Conservation (phyloP, 129 eudicot species). For the Erigeron canadensis region DNA sequence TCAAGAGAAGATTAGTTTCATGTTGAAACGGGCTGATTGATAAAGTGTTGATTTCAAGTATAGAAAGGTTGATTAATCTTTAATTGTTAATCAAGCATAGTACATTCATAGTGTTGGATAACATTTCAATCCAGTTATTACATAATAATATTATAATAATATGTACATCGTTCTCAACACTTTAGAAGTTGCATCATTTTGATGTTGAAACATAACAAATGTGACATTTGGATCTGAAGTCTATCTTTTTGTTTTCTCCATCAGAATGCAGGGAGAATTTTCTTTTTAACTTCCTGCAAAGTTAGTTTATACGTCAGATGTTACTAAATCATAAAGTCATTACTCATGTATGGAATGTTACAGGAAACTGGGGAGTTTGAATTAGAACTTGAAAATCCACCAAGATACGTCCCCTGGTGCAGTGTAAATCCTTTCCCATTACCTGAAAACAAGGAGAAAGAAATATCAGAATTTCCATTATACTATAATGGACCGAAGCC, state of each 20-base stretch:
- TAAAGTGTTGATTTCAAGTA: too few species aligned
- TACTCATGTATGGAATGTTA: conserved; percentile 1
- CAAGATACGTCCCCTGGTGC: conserved; percentile 82
- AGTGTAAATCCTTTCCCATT: conserved; percentile 84
- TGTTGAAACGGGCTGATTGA: too few species aligned
- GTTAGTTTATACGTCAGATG: not conserved
- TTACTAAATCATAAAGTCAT: not conserved
- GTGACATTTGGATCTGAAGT: not conserved
- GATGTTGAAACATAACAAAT: not conserved
- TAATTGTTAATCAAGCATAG: too few species aligned
- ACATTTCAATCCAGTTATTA: too few species aligned
- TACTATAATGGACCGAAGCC: conserved; percentile 86
- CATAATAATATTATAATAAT: too few species aligned
- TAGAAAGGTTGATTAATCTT: too few species aligned
- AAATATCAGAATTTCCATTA: conserved; percentile 57
- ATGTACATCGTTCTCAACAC: not conserved
- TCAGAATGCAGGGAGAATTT: not conserved
- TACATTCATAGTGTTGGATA: too few species aligned
- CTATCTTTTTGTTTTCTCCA: not conserved
- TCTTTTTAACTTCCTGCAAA: not conserved
- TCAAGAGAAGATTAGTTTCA: too few species aligned
- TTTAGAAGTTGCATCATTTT: not conserved
- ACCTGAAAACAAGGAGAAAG: conserved; percentile 40
- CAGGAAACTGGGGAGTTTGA: conserved; percentile 64
- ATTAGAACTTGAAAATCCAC: conserved; percentile 73